These are phyloP conservation scores for Emericellopsis terricola DNA, from an alignment of 495 filamentous ascomycete genomes.

Conservation along the genomic window DNA sequence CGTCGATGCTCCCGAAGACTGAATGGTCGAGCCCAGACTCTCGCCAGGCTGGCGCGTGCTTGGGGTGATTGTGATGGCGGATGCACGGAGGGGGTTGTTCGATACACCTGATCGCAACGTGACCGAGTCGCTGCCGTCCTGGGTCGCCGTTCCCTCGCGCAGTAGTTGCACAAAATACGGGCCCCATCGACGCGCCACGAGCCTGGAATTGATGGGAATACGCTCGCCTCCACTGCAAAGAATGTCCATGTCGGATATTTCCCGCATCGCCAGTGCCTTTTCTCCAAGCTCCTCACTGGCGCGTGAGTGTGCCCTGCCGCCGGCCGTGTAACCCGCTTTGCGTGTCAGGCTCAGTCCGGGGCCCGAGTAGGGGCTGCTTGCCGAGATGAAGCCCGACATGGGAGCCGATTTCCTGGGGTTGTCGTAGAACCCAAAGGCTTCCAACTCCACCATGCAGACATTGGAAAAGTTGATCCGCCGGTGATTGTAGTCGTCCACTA, in stretches of 20 bases:
- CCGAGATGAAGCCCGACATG: constrained; percentile 62
- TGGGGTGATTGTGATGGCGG: constrained; percentile 71
- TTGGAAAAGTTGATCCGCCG: constrained; percentile 95
- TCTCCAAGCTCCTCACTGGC: constrained; percentile 76
- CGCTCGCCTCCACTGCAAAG: constrained; percentile 77
- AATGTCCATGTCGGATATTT: constrained; percentile 95
- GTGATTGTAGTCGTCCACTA: constrained; percentile 98
- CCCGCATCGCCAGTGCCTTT: constrained; percentile 54
- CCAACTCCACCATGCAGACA: constrained; percentile 87
- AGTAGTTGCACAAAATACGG: constrained; percentile 87
- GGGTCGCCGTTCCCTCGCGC: constrained; percentile 47
- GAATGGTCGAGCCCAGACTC: constrained; percentile 33
- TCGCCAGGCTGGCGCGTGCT: constrained; percentile 32
- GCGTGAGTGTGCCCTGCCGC: constrained; percentile 44
- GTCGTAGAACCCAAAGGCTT: constrained; percentile 92
- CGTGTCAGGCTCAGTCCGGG: constrained; percentile 36
- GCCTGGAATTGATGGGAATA: constrained; percentile 80
- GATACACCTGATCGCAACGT: constrained; percentile 20
- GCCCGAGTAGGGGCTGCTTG: constrained; percentile 45
- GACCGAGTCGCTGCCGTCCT: constrained; percentile 31
- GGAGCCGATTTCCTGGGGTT: constrained; percentile 66
- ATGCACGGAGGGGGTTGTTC: constrained; percentile 41
- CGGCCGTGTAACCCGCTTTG: constrained; percentile 43
- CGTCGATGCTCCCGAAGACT: constrained; percentile 20
- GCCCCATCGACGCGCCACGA: constrained; percentile 79